phyloP scores from a whole-genome alignment of 1,284 basidiomycete genomes.

The Athelia sp. region DNA sequence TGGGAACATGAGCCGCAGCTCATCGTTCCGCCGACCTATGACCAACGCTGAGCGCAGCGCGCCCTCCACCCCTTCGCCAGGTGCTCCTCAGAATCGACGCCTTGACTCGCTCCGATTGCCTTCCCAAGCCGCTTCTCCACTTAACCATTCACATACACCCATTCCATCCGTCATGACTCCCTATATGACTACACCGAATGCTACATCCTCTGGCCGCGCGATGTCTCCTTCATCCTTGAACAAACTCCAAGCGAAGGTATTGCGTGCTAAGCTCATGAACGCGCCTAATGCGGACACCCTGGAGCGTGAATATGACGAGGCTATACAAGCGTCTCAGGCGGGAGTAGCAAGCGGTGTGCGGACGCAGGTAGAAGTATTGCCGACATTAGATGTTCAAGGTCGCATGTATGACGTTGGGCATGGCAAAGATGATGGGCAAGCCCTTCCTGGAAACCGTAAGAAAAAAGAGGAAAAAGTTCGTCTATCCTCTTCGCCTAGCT shows the following conservation, averaged over 20 bases:
- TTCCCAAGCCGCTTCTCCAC: slow-evolving; percentile 43
- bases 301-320: slow-evolving; percentile 80
- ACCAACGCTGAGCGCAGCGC: slow-evolving; percentile 43
- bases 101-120: slow-evolving; percentile 52
- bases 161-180: slow-evolving; percentile 89
- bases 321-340: slow-evolving; percentile 47
- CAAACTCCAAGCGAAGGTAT: slow-evolving; percentile 87
- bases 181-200: slow-evolving; percentile 30
- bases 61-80: slow-evolving; percentile 55
- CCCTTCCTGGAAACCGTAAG: slow-evolving; percentile 63
- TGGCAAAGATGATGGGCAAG: slow-evolving; percentile 46
- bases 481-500: neutral
- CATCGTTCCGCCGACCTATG: slow-evolving; percentile 79
- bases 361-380: slow-evolving; percentile 76
- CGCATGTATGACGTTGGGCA: slow-evolving; percentile 89
- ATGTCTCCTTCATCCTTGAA: slow-evolving; percentile 81
- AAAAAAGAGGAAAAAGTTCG: slow-evolving; percentile 70
- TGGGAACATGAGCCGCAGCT: slow-evolving; percentile 67
- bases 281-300: slow-evolving; percentile 69
- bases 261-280: slow-evolving; percentile 85
- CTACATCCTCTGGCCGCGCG: slow-evolving; percentile 32
- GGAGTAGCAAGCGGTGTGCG: slow-evolving; percentile 39
- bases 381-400: slow-evolving; percentile 85
- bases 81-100: slow-evolving; percentile 38
- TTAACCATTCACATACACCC: slow-evolving; percentile 67